These are phyloP conservation scores for Trichophyton rubrum DNA, from an alignment of 2,329 filamentous ascomycete genomes.

Conservation along the genomic window DNA sequence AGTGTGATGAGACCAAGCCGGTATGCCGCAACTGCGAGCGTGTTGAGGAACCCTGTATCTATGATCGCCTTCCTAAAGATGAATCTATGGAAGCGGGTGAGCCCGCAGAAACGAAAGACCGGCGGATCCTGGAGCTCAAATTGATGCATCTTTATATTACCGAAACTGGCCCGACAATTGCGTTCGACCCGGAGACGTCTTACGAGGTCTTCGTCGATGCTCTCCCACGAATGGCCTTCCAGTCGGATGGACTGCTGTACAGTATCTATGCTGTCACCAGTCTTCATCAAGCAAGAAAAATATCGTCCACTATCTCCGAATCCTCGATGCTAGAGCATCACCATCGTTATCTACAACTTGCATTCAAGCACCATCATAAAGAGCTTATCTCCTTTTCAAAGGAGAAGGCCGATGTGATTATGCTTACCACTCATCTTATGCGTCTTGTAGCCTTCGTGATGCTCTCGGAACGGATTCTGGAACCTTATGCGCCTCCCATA, in stretches of 20 bases:
- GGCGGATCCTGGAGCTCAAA: background rate
- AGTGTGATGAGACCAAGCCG: conserved; percentile 5
- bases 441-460: conserved; percentile 1
- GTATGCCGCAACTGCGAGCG: background rate
- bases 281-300: background rate
- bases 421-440: conserved; percentile 1
- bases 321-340: background rate
- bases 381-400: background rate
- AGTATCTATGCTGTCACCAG: background rate
- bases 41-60: background rate
- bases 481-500: background rate
- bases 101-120: background rate
- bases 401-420: background rate
- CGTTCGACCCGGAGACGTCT: background rate
- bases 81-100: background rate
- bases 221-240: background rate
- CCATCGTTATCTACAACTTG: background rate
- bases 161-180: conserved; percentile 1
- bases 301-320: background rate
- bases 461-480: conserved; percentile 1
- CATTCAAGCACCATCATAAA: background rate
- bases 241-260: conserved; percentile 1
- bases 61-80: background rate
- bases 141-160: conserved; percentile 5
- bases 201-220: background rate